phyloP scores from a whole-genome alignment of 371 early-diverging fungal species.

The Lichtheimia hyalospora region DNA sequence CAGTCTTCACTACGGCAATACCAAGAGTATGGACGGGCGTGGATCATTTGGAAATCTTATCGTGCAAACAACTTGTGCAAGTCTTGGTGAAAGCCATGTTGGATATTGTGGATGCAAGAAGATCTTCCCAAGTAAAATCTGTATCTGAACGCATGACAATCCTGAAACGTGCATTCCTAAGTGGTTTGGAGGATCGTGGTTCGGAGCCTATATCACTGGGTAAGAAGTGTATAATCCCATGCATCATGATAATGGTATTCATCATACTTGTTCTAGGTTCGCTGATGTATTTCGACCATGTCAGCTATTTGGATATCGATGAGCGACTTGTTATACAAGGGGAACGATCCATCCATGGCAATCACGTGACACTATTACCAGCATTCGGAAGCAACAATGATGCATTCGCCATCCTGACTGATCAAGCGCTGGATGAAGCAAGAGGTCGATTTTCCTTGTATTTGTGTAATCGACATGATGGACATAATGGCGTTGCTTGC shows the following conservation, averaged over 20 bases:
- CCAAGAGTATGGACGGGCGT: slow-evolving; percentile 87
- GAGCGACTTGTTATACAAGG: slow-evolving; percentile 20
- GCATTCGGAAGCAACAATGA: slow-evolving; percentile 33
- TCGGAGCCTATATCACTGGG: slow-evolving; percentile 34
- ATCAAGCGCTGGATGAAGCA: slow-evolving; percentile 27
- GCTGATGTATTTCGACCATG: slow-evolving; percentile 7
- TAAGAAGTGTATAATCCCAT: slow-evolving; percentile 1
- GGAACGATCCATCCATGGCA: slow-evolving; percentile 3
- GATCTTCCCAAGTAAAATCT: slow-evolving; percentile 65
- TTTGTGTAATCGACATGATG: slow-evolving; percentile 39
- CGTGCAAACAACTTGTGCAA: slow-evolving; percentile 89
- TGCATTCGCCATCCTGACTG: slow-evolving; percentile 51
- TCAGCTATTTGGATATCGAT: slow-evolving; percentile 13
- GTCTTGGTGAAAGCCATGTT: slow-evolving; percentile 60
- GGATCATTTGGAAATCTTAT: slow-evolving; percentile 89
- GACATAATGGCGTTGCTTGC: slow-evolving; percentile 16
- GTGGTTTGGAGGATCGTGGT: slow-evolving; percentile 55
- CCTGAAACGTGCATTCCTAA: slow-evolving; percentile 61
- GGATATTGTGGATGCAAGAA: slow-evolving; percentile 68
- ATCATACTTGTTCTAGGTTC: background rate
- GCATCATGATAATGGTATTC: background rate
- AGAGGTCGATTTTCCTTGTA: slow-evolving; percentile 38
- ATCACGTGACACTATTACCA: slow-evolving; percentile 15
- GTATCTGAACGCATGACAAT: slow-evolving; percentile 63
- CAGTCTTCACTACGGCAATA: slow-evolving; percentile 76